Base-by-base conservation (phyloP, 768 basidiomycete species). In the Auricularia sp. region DNA sequence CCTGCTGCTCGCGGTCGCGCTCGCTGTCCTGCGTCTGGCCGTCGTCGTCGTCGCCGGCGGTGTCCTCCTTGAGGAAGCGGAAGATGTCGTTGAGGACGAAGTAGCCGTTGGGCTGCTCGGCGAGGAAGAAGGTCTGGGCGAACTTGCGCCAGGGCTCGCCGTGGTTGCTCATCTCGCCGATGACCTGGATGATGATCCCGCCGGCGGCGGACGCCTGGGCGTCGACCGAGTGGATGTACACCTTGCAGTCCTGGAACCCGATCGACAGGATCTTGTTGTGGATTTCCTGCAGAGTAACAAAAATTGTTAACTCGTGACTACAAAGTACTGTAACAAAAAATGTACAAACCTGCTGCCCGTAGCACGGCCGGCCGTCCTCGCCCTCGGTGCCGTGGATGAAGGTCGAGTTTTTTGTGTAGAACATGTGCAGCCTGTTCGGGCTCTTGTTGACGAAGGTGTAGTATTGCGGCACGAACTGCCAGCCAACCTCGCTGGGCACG, bases 51-150 rank as follows among this genome's bases (percentile, higher is more conserved):
- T 81, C 81, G 69, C 93, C 93, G 63, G 91, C 87, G 7, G 84
- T 79, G 73, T 98, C 94, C 78, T 98, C 97, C 80, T 97, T 98
- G 68, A 99, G 81, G 83, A 97, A 98, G 66, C 97, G 90, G 87
- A 98, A 99, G 80, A 98, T 98, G 79, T 99, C 97, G 78, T 99
- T 99, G 77, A 99, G 87, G 69, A 99, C 97, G 74, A 96, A 99
- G 81, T 98, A 99, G 54, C 97, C 97, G 70, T 96, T 97, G 14
- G 94, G 93, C 78, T 99, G 97, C 77, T 98, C 94, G 45, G 97
- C 97, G 64, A 99, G 88, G 90, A 99, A 98, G 80, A 99, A 98
- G 6, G 96, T 98, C 79, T 99, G 97, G 11, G 94, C 95, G 71
- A 99, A 99, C 79, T 98, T 99, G 73, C 89, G 87, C 97, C 97